Base-by-base conservation (phyloP, 176 grass and related monocot species). In the Guadua angustifolia region DNA sequence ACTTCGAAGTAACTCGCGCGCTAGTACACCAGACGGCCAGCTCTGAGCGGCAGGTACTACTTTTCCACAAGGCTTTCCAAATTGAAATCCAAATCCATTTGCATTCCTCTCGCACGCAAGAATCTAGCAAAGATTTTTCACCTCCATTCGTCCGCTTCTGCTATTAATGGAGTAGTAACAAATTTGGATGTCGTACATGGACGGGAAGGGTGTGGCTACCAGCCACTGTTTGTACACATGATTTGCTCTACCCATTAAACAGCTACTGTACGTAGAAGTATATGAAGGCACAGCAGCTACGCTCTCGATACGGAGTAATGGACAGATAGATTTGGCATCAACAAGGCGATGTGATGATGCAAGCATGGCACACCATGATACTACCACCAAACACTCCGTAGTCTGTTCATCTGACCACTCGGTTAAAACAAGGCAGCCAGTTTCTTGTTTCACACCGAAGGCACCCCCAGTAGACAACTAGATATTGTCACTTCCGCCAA, bases 371-470 rank as follows among this genome's bases (percentile, higher is more conserved):
- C 57, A 47, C 10, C 29, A 66, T 45, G 53, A 22, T 72, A 26
- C 11, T 72, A 17, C 22, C 25, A 11, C 68, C 25, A 47, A 22
- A 43, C 55, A 9, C 24, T 10, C 44, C 0, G 14, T 7, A 47
- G 42, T 38, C 47, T 8, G 64, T 36, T 78, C 56, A n/a, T 62
- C 74, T 39, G 17, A 39, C 13, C 22, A 21, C 65, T 74, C 77
- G 77, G 46, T 55, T 73, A 52, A 35, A 74, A 66, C 73, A 78
- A 42, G 79, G 66, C 38, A 73, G 47, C 39, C 56, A 55, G 63
- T 43, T 65, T 60, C 71, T 71, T 77, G 78, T 75, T 89, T 50
- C 71, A 75, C 71, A 67, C 72, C 83, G 55, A 74, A 64, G 83
- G 79, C 57, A 63, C 13, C 5, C 64, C 64, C 12, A 52, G 1